A percentile compares a stretch with the other conserved stretches of the same genome.
phyloP scores from a whole-genome alignment of 108 stramenopile genomes.

The Pseudonitzschia multiseries region DNA sequence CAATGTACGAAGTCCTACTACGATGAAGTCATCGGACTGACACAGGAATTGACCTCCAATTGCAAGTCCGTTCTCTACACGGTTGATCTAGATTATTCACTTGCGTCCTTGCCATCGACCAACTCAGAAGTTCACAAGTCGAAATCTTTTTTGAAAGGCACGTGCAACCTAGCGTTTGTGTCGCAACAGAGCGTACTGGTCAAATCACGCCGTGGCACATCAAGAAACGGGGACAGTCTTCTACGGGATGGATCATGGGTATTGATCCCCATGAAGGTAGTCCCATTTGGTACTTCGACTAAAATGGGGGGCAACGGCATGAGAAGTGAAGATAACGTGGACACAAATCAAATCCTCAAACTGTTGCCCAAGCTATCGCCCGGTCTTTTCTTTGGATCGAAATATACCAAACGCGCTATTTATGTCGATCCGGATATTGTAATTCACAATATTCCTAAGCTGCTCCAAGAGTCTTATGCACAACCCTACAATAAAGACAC shows the following conservation, averaged over 20 bases:
- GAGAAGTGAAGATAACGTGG: constrained; percentile 18
- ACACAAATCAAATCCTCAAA: constrained; percentile 21
- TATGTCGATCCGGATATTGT: constrained; percentile 66
- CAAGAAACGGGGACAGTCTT: constrained; percentile 5
- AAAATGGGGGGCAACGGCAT: not conserved
- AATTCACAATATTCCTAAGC: constrained; percentile 45
- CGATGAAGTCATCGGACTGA: constrained; percentile 59
- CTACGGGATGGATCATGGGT: constrained; percentile 75
- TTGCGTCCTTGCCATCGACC: constrained; percentile 62
- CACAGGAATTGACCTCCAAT: constrained; percentile 49
- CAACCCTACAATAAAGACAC: constrained; percentile 42
- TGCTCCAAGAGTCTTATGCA: constrained; percentile 50
- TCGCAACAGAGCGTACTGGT: constrained; percentile 58
- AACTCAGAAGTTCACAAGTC: constrained; percentile 40
- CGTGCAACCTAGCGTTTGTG: constrained; percentile 80
- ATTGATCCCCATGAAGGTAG: constrained; percentile 51
- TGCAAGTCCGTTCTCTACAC: constrained; percentile 79
- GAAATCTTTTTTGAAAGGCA: constrained; percentile 50
- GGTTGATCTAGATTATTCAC: constrained; percentile 54
- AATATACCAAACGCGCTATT: constrained; percentile 52
- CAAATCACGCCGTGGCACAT: constrained; percentile 20
- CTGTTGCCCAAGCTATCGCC: constrained; percentile 82
- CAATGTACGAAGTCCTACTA: constrained; percentile 67
- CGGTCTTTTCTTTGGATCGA: constrained; percentile 63
- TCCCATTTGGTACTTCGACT: not conserved